Percentiles rank a stretch among this genome's conserved stretches.
These are phyloP conservation scores for Pichia eremophila DNA, from an alignment of 805 yeast genomes.

Conservation along the genomic window DNA sequence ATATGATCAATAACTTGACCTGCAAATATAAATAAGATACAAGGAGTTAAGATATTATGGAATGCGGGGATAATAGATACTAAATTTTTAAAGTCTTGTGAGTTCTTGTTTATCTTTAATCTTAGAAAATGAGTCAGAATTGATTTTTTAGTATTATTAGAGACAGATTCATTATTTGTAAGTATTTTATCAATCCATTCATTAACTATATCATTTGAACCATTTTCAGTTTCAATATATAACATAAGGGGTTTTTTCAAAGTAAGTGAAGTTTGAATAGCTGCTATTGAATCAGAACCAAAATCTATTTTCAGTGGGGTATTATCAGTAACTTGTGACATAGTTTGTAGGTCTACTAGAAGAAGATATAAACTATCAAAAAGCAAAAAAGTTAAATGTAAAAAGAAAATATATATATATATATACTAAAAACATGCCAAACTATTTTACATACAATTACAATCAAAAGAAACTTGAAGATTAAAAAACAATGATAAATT, in stretches of 20 bases:
- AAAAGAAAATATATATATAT: no score
- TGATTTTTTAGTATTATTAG: slow-evolving; percentile 13
- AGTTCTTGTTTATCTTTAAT: slow-evolving; percentile 31
- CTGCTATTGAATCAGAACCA: slow-evolving; percentile 19
- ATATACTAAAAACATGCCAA: no score
- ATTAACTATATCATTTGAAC: slow-evolving; percentile 14
- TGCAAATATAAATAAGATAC: slow-evolving; percentile 43
- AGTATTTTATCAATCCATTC: slow-evolving; percentile 14
- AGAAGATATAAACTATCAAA: no score
- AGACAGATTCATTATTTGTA: slow-evolving; percentile 7
- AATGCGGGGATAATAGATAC: slow-evolving; percentile 43
- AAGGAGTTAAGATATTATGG: slow-evolving; percentile 36
- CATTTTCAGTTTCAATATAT: slow-evolving; percentile 19
- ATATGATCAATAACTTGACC: slow-evolving; percentile 39
- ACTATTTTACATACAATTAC: no score
- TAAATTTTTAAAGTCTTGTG: slow-evolving; percentile 39
- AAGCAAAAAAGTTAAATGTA: no score
- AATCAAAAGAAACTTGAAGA: no score
- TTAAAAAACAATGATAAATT: no score
- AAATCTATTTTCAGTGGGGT: slow-evolving; percentile 1
- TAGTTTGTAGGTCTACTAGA: no score
- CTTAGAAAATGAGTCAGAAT: slow-evolving; percentile 27
- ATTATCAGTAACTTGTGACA: no score
- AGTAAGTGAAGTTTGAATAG: slow-evolving; percentile 32
- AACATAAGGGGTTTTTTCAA: slow-evolving; percentile 32